Conservation (phyloP, 1,284 basidiomycete species). For the Ustilago bromivora region DNA sequence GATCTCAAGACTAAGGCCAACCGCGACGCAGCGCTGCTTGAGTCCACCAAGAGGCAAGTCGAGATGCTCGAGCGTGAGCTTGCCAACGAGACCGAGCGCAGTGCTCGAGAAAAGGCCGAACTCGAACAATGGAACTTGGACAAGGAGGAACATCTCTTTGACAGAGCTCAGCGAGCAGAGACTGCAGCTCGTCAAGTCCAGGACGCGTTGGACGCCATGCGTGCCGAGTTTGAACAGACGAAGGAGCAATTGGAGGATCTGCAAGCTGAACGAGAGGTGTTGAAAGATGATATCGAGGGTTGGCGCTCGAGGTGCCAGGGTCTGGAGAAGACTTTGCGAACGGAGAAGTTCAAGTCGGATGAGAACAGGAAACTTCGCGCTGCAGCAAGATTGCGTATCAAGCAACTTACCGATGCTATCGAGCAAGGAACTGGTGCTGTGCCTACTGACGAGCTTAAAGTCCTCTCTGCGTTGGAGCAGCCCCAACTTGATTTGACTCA, state of each 20-base stretch:
- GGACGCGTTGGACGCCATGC: slow-evolving; percentile 21
- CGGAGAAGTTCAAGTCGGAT: slow-evolving; percentile 56
- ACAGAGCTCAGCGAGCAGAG: slow-evolving; percentile 52
- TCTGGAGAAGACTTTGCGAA: slow-evolving; percentile 59
- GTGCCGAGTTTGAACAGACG: slow-evolving; percentile 33
- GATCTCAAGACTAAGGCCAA: slow-evolving; percentile 58
- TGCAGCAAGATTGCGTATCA: slow-evolving; percentile 51
- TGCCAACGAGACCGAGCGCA: slow-evolving; percentile 47
- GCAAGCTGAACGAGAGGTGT: slow-evolving; percentile 64
- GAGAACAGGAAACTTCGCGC: slow-evolving; percentile 49
- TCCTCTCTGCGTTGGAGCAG: slow-evolving; percentile 41
- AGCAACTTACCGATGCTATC: slow-evolving; percentile 51
- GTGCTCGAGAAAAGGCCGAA: slow-evolving; percentile 50
- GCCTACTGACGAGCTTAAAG: slow-evolving; percentile 46
- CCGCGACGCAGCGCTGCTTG: slow-evolving; percentile 52
- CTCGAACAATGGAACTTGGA: slow-evolving; percentile 58
- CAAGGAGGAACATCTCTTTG: slow-evolving; percentile 51
- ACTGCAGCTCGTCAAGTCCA: slow-evolving; percentile 25
- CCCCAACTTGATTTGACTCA: slow-evolving; percentile 39
- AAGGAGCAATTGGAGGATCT: slow-evolving; percentile 57
- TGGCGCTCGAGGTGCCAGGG: slow-evolving; percentile 65
- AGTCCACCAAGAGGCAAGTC: slow-evolving; percentile 53
- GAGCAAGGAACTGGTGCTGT: slow-evolving; percentile 27
- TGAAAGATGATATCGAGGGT: slow-evolving; percentile 65
- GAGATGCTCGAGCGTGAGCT: slow-evolving; percentile 54